These are phyloP conservation scores for Botryotinia calthae DNA, from an alignment of 2,329 filamentous ascomycete genomes.

Conservation along the genomic window DNA sequence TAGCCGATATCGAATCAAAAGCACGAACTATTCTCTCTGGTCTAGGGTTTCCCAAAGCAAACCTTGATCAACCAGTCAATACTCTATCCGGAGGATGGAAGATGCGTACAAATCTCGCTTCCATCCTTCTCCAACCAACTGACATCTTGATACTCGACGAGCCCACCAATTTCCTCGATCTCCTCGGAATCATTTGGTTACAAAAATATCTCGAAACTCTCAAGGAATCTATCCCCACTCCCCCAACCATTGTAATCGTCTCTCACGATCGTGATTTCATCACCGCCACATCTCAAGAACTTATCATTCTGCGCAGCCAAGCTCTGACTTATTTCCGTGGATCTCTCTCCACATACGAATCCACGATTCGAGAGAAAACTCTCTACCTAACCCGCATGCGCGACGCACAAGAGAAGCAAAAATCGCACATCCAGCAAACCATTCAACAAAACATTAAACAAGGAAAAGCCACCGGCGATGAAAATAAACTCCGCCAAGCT, in stretches of 20 bases:
- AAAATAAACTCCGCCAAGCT: constrained; percentile 82
- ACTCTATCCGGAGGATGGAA: constrained; percentile 76
- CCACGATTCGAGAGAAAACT: constrained; percentile 64
- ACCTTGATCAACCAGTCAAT: constrained; percentile 57
- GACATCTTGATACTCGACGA: constrained; percentile 82
- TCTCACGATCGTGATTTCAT: constrained; percentile 84
- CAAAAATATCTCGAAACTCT: constrained; percentile 66
- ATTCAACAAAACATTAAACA: constrained; percentile 72
- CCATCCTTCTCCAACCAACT: constrained; percentile 65
- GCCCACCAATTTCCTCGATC: constrained; percentile 82
- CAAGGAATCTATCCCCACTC: constrained; percentile 48
- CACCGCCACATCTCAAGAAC: constrained; percentile 70
- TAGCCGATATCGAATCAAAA: constrained; percentile 62
- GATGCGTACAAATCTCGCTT: constrained; percentile 66
- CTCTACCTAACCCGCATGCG: constrained; percentile 71
- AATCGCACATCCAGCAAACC: constrained; percentile 74
- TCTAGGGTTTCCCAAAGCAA: constrained; percentile 61
- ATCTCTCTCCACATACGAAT: constrained; percentile 69
- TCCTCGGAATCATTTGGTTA: constrained; percentile 82
- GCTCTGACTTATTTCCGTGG: constrained; percentile 72
- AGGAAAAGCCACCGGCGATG: constrained; percentile 74
- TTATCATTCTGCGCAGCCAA: constrained; percentile 73
- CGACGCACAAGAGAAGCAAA: constrained; percentile 77
- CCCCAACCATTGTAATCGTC: constrained; percentile 70
- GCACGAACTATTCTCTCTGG: constrained; percentile 59